Conservation (phyloP, 495 filamentous ascomycete species). For the Hyphodiscus hymeniophilus region DNA sequence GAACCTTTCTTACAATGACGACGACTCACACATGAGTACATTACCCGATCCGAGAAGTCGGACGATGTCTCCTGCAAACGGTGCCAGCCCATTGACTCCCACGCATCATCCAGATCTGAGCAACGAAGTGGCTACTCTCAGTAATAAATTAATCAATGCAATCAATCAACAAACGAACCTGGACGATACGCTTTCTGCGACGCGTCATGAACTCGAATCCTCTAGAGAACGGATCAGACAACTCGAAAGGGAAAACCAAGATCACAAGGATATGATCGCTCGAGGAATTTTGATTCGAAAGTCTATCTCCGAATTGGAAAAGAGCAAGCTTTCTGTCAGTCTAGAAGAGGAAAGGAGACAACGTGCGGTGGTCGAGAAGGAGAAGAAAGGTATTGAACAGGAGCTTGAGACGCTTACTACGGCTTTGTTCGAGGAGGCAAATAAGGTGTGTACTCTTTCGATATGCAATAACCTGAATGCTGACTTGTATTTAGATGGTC, state of each 20-base stretch:
- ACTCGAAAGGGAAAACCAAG: slow-evolving; percentile 54
- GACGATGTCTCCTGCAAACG: slow-evolving; percentile 19
- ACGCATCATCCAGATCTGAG: slow-evolving; percentile 22
- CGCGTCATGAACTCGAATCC: slow-evolving; percentile 75
- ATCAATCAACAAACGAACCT: slow-evolving; percentile 95
- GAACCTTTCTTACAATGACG: slow-evolving; percentile 11
- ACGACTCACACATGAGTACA: slow-evolving; percentile 23
- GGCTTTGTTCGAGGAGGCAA: slow-evolving; percentile 91
- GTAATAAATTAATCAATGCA: slow-evolving; percentile 90
- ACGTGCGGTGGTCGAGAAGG: slow-evolving; percentile 54
- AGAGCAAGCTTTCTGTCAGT: slow-evolving; percentile 53
- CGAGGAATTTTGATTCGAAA: slow-evolving; percentile 64
- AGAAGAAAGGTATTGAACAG: slow-evolving; percentile 64
- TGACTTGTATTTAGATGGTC: slow-evolving; percentile 69
- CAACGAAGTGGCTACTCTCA: slow-evolving; percentile 82
- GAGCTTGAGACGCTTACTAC: slow-evolving; percentile 87
- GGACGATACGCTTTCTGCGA: slow-evolving; percentile 77
- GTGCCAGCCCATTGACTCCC: slow-evolving; percentile 6
- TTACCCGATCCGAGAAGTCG: slow-evolving; percentile 24
- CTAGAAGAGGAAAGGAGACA: slow-evolving; percentile 54
- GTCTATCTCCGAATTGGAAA: slow-evolving; percentile 60
- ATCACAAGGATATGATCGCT: slow-evolving; percentile 63
- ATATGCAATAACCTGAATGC: slow-evolving; percentile 10
- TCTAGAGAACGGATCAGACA: slow-evolving; percentile 57
- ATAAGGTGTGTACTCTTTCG: slow-evolving; percentile 47